Conservation (phyloP, 805 yeast genomes). For the Metschnikowia santaceciliae region DNA sequence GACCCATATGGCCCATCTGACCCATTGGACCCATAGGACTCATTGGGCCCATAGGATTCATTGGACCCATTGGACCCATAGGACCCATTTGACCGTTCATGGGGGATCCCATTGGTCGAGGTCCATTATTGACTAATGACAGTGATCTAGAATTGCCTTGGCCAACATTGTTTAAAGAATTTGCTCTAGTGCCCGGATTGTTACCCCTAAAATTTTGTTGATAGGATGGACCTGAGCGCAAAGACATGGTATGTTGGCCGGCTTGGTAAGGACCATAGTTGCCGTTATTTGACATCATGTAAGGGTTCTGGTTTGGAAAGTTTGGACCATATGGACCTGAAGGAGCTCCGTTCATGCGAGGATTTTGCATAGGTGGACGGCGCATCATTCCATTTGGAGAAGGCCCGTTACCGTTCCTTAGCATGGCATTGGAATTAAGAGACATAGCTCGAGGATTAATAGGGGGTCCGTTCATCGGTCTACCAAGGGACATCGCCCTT, state of each 20-base stretch:
- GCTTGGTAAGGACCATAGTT: background rate
- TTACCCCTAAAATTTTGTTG: constrained; percentile 6
- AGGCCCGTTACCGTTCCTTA: constrained; percentile 3
- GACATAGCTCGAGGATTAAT: constrained; percentile 40
- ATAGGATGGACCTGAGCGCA: constrained; percentile 7
- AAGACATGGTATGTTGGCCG: constrained; percentile 12
- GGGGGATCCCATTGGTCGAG: background rate
- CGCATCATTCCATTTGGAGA: constrained; percentile 1
- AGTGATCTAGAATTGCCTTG: background rate
- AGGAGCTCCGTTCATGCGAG: background rate
- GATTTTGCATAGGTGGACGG: background rate
- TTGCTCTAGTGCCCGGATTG: constrained; percentile 10
- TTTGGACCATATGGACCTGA: background rate
- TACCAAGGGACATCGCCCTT: constrained; percentile 22
- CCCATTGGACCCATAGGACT: background rate
- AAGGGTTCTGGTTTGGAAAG: background rate
- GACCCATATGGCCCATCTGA: background rate
- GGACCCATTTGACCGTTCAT: background rate
- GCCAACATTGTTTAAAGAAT: constrained; percentile 12
- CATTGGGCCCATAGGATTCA: background rate
- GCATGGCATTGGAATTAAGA: constrained; percentile 22
- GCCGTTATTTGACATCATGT: background rate
- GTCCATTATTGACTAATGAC: background rate
- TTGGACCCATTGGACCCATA: background rate
- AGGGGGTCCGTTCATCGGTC: constrained; percentile 25